Conservation (phyloP, 345 rosid species). For the Syzygium aromaticum region DNA sequence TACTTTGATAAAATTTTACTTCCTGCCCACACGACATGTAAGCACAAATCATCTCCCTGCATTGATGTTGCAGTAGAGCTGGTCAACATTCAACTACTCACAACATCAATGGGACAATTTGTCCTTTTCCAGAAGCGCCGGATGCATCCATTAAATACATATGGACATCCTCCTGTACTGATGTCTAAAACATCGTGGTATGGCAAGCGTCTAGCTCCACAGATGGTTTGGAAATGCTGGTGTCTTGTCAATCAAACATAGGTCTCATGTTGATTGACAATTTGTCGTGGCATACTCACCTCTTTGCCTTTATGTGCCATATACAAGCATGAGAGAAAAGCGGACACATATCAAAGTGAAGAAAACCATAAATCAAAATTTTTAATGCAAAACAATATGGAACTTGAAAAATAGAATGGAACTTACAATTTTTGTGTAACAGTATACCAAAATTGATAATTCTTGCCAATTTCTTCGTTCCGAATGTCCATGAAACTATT, state of each 20-base stretch:
- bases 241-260: neutral
- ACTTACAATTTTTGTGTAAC: neutral
- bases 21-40: neutral
- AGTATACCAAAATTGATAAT: neutral
- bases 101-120: neutral
- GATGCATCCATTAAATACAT: neutral
- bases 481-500: neutral
- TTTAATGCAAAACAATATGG: neutral
- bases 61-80: neutral
- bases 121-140: neutral
- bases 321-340: neutral
- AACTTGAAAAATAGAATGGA: neutral
- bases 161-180: neutral
- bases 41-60: neutral
- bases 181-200: neutral
- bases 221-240: neutral
- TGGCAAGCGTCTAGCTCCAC: neutral
- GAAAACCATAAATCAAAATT: neutral
- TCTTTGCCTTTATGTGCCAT: neutral
- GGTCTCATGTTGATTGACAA: neutral
- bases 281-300: neutral
- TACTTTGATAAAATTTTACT: neutral
- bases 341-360: neutral
- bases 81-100: neutral
- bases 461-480: neutral